Percentiles rank a stretch among this genome's conserved stretches.
These are phyloP conservation scores for Beauveria australis DNA, from an alignment of 2,329 filamentous ascomycete genomes.

Conservation along the genomic window DNA sequence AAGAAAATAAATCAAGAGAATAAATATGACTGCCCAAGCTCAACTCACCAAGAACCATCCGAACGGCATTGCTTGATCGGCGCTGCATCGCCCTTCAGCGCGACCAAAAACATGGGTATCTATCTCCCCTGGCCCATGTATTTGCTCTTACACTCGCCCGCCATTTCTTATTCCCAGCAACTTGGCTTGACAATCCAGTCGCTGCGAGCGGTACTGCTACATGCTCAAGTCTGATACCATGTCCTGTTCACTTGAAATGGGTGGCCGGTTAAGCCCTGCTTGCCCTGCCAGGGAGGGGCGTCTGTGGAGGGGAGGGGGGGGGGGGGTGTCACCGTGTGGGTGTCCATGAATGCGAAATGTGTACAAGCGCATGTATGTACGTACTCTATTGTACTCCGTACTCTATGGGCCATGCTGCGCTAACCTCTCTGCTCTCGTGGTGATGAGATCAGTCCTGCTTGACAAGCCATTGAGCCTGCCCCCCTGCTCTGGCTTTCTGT, in stretches of 20 bases:
- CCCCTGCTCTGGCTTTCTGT: conserved; percentile 4
- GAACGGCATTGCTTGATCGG: conserved; percentile 4
- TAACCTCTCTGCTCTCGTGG: conserved; percentile 6
- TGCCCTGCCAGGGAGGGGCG: not conserved
- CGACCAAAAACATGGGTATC: not conserved
- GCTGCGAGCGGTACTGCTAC: not conserved
- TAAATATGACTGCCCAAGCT: conserved; percentile 1
- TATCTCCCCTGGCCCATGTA: not conserved
- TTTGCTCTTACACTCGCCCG: not conserved
- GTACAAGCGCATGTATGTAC: not conserved
- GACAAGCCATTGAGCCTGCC: conserved; percentile 4
- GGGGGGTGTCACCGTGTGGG: not conserved
- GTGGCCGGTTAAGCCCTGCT: not conserved
- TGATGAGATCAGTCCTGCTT: conserved; percentile 11
- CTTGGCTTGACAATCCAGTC: not conserved
- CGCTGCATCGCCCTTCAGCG: not conserved
- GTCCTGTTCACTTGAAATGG: conserved; percentile 4
- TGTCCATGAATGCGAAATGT: not conserved
- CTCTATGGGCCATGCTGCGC: conserved; percentile 1
- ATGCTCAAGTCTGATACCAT: conserved; percentile 4
- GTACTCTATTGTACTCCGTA: conserved; percentile 7
- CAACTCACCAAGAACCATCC: conserved; percentile 3
- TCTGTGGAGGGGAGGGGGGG: not conserved
- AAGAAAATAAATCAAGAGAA: not conserved
- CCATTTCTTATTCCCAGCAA: not conserved